Conservation (phyloP, 2,329 filamentous ascomycete species). For the Talaromyces verruculosus region DNA sequence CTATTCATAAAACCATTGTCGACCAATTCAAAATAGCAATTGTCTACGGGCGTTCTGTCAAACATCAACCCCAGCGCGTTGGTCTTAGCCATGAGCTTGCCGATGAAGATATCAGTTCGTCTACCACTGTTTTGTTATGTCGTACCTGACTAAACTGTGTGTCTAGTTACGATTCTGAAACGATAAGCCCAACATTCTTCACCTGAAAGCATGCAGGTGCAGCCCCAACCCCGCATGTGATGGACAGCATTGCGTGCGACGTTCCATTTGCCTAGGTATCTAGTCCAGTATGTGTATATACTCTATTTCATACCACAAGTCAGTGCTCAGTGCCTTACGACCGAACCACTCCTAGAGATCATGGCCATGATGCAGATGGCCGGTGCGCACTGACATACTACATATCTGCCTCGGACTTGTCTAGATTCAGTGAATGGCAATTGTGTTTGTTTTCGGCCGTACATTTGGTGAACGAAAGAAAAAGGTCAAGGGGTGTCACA, state of each 20-base stretch:
- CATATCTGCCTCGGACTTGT: not conserved
- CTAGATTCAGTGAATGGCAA: not conserved
- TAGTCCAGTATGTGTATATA: not conserved
- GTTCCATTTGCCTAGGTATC: not conserved
- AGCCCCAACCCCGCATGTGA: conserved; percentile 13
- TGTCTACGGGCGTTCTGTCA: conserved; percentile 96
- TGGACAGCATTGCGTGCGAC: conserved; percentile 4
- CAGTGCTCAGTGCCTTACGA: conserved; percentile 1
- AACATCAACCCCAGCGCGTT: conserved; percentile 96
- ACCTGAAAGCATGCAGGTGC: not conserved
- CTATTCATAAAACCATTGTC: conserved; percentile 92
- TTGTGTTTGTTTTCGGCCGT: conserved; percentile 8
- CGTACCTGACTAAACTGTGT: conserved; percentile 10
- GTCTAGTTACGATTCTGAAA: conserved; percentile 66
- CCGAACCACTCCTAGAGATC: not conserved
- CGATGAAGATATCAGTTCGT: conserved; percentile 94
- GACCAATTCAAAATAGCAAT: conserved; percentile 95
- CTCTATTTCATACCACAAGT: not conserved
- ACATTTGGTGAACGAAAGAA: not conserved
- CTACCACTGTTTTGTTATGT: not conserved
- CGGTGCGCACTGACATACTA: conserved; percentile 10
- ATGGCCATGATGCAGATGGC: not conserved
- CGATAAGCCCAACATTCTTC: conserved; percentile 47
- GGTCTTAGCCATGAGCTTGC: conserved; percentile 86
- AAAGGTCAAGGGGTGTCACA: not conserved